Evolutionary conservation across 192 early-diverging fungal genomes (phyloP).

Genomic region (Spizellomyces sp.): DNA sequence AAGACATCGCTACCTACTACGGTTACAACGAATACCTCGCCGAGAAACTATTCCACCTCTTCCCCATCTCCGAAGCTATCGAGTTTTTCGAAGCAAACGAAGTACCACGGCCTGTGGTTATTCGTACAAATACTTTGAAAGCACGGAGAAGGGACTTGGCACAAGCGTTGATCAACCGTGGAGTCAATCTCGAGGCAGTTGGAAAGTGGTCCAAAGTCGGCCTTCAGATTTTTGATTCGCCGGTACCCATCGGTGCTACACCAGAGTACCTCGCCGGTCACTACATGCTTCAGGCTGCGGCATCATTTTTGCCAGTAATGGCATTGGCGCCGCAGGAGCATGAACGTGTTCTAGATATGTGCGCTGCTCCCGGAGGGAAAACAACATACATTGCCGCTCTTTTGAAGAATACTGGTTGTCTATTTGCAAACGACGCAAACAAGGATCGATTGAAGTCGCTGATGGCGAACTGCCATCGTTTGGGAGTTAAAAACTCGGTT

Average conservation of each 20-base stretch:
- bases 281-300: slow-evolving; percentile 98
- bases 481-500: slow-evolving; percentile 83
- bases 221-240: slow-evolving; percentile 92
- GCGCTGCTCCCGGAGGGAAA: slow-evolving; percentile 97
- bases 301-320: slow-evolving; percentile 97
- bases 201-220: slow-evolving; percentile 99
- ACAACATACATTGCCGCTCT: slow-evolving; percentile 94
- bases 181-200: slow-evolving; percentile 96
- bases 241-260: slow-evolving; percentile 94
- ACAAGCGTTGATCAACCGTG: slow-evolving; percentile 91
- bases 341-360: slow-evolving; percentile 96
- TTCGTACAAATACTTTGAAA: slow-evolving; percentile 96
- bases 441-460: slow-evolving; percentile 90
- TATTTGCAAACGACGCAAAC: slow-evolving; percentile 97
- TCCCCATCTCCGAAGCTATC: slow-evolving; percentile 82
- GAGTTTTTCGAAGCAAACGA: slow-evolving; percentile 99
- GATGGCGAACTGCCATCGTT: slow-evolving; percentile 87
- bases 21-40: slow-evolving; percentile 91
- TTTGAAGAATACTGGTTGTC: slow-evolving; percentile 95
- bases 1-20: slow-evolving; percentile 92
- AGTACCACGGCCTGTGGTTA: slow-evolving; percentile 90
- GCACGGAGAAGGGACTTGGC: slow-evolving; percentile 92
- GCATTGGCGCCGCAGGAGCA: slow-evolving; percentile 93
- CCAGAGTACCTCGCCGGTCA: slow-evolving; percentile 99
- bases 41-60: slow-evolving; percentile 90